Evolutionary conservation across 495 filamentous ascomycete genomes (phyloP), one percentile per base, ranked within the genome.

Genomic region (Neurospora africana): DNA sequence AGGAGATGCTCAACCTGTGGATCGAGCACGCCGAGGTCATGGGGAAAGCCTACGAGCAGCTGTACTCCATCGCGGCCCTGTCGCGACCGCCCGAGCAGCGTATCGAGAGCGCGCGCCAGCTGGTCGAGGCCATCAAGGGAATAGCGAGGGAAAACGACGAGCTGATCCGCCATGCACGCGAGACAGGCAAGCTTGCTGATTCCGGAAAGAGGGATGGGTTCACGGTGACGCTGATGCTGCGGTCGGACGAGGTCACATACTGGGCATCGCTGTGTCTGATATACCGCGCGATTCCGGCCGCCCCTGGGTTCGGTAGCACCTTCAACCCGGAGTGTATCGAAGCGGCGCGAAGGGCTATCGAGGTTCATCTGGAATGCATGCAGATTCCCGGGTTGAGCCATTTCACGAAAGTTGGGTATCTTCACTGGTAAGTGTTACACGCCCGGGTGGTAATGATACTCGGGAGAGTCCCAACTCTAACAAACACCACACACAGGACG

Each of bases 41-140:
- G 47, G 86, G 87, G 6, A 80, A 83, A 19, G 83, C 86, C 6
- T 91, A 91, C 74, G 85, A 88, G 69, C 80, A 84, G 35, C 78
- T 91, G 36, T 91, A 90, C 74, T 89, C 87, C 69, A 89, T 89
- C 4, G 84, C 83, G 0, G 89, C 88, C 5, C 77, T 91, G 65
- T 80, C 81, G 0, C 83, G 83, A 68, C 79, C 84, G 2, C 83
- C 84, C 41, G 78, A 77, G 17, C 80, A 87, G 38, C 81, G 89
- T 15, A 74, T 74, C 67, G 77, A 81, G 71, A 78, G 79, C 36
- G 84, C 84, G 1, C 73, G 70, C 3, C 70, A 78, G 71, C 76
- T 79, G 17, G 68, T 77, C 10, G 47, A 78, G 68, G 74, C 78
- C 0, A 69, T 80, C 15, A 69, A 72, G 11, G 53, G 74, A 39